phyloP scores from a whole-genome alignment of 805 yeast genomes.

The Saccharomycopsis malanga region DNA sequence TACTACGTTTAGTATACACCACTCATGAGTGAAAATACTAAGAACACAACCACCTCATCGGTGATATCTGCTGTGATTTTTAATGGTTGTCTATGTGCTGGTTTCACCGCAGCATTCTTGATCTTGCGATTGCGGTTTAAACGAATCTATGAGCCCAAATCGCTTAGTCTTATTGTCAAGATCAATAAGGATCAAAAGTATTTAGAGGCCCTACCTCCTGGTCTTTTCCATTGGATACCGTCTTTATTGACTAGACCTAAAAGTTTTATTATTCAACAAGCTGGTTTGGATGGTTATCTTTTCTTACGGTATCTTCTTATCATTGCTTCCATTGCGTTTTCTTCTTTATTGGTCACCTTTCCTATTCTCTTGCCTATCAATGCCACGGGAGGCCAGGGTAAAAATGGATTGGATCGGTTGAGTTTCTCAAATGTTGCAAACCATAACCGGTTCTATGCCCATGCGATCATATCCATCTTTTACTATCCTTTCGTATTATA shows the following conservation, averaged over 20 bases:
- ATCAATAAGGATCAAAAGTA: conserved; percentile 51
- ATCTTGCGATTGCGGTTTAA: conserved; percentile 56
- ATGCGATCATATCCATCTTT: conserved; percentile 73
- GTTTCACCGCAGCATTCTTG: conserved; percentile 56
- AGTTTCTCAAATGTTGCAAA: conserved; percentile 69
- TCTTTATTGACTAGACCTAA: conserved; percentile 62
- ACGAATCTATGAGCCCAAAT: conserved; percentile 80
- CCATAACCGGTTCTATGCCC: conserved; percentile 70
- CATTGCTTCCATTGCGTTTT: conserved; percentile 44
- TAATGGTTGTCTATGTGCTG: conserved; percentile 60
- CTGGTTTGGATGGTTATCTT: conserved; percentile 92
- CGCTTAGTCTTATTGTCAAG: conserved; percentile 39
- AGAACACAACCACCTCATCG: conserved; percentile 58
- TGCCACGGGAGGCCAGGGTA: conserved; percentile 57
- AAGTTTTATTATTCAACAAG: conserved; percentile 70
- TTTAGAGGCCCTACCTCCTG: conserved; percentile 69
- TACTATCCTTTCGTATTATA: conserved; percentile 66
- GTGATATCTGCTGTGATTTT: conserved; percentile 65
- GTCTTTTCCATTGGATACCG: conserved; percentile 62
- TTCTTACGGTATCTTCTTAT: conserved; percentile 71
- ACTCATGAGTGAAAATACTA: too few relatives aligned
- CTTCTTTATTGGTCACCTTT: conserved; percentile 49
- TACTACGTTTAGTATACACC: too few relatives aligned
- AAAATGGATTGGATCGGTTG: conserved; percentile 64
- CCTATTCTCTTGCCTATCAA: conserved; percentile 79